Evolutionary conservation across 805 yeast species (phyloP).

Genomic region (Ogataea thermomethanolica): DNA sequence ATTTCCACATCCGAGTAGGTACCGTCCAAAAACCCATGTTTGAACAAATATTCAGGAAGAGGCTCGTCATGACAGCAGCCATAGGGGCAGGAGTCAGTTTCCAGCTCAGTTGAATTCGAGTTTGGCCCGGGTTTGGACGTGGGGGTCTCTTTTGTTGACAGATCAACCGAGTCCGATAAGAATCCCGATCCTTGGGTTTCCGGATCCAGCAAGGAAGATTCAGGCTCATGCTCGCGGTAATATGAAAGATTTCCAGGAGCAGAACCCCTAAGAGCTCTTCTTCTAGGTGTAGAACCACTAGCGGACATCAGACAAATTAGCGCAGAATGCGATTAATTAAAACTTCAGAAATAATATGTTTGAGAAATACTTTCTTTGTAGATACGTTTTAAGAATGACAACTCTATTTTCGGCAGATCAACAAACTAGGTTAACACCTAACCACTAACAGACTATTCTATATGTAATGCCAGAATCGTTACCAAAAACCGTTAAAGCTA

Average conservation of each 20-base stretch:
- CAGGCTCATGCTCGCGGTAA: conserved; percentile 14
- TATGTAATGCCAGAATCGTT: no score
- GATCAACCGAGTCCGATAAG: conserved; percentile 11
- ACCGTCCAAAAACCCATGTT: conserved; percentile 42
- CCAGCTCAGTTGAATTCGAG: conserved; percentile 4
- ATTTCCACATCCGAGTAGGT: conserved; percentile 47
- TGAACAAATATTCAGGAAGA: conserved; percentile 32
- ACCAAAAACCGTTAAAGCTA: no score
- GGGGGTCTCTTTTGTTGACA: conserved; percentile 10
- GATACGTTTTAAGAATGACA: no score
- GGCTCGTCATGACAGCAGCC: conserved; percentile 27
- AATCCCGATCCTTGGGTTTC: conserved; percentile 9
- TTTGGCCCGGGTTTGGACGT: neutral
- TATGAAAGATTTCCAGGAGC: conserved; percentile 22
- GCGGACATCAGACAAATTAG: conserved; percentile 16
- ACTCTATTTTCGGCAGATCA: no score
- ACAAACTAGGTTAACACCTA: no score
- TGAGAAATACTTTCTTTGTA: no score
- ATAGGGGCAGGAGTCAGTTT: conserved; percentile 22
- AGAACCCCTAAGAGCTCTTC: conserved; percentile 17
- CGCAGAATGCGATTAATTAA: conserved; percentile 2
- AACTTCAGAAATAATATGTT: neutral
- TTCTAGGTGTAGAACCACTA: conserved; percentile 11
- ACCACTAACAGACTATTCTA: no score
- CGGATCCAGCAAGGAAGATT: conserved; percentile 1